Conservation (phyloP, 805 yeast species). For the Hanseniaspora singularis region DNA sequence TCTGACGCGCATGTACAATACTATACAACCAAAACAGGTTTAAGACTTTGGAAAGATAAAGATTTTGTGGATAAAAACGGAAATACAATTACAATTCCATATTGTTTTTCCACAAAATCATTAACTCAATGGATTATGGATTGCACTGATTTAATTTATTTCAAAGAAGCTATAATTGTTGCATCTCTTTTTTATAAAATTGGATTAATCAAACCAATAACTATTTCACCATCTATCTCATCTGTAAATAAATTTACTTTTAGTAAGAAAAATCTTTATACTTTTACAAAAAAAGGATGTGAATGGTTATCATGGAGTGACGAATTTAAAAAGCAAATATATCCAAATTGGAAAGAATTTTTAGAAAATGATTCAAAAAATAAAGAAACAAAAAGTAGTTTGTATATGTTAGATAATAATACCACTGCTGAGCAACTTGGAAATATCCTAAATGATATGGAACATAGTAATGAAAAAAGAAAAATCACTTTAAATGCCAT, state of each 20-base stretch:
- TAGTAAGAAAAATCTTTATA: constrained; percentile 34
- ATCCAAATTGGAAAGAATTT: background rate
- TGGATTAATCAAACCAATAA: constrained; percentile 38
- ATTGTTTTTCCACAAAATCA: constrained; percentile 62
- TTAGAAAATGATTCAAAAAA: too few relatives aligned
- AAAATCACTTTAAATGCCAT: constrained; percentile 29
- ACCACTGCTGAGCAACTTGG: too few relatives aligned
- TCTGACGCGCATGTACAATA: constrained; percentile 74
- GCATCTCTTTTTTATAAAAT: constrained; percentile 39
- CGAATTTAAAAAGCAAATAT: background rate
- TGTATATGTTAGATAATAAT: too few relatives aligned
- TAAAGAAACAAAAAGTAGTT: too few relatives aligned
- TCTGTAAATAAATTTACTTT: constrained; percentile 25
- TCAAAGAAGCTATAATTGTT: constrained; percentile 42
- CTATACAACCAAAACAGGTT: constrained; percentile 54
- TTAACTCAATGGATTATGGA: constrained; percentile 81
- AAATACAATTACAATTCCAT: constrained; percentile 26
- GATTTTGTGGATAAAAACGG: constrained; percentile 21
- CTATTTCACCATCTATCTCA: constrained; percentile 29
- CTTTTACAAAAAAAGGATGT: constrained; percentile 35
- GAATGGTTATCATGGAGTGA: constrained; percentile 31
- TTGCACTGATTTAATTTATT: constrained; percentile 59
- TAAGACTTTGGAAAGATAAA: constrained; percentile 43
- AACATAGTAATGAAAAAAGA: background rate
- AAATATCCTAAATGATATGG: too few relatives aligned